Evolutionary conservation across 179 eudicot genomes (phyloP).

Genomic region (Dionaea muscipula): DNA sequence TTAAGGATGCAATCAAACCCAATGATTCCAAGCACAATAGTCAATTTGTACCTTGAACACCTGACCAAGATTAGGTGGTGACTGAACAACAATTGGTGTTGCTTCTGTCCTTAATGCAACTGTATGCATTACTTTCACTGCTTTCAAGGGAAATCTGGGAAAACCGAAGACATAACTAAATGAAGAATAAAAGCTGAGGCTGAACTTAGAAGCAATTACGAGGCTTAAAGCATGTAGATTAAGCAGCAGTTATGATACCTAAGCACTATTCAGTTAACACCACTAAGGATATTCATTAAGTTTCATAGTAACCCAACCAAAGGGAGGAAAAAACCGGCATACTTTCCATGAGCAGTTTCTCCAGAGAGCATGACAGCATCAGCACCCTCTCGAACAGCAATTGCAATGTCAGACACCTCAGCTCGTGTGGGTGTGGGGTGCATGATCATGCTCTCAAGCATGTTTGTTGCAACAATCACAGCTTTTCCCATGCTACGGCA

Average conservation of each 20-base stretch:
- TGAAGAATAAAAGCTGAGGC: neutral
- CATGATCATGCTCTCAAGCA: constrained; percentile 80
- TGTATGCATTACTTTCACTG: constrained; percentile 83
- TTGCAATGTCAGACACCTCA: constrained; percentile 77
- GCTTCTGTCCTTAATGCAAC: constrained; percentile 69
- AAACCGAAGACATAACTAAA: constrained; percentile 1
- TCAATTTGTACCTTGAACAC: constrained; percentile 51
- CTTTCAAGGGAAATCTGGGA: constrained; percentile 78
- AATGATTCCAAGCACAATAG: neutral
- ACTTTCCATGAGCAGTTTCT: constrained; percentile 87
- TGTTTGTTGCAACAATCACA: constrained; percentile 75
- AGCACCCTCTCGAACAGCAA: constrained; percentile 77
- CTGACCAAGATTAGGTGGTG: constrained; percentile 55
- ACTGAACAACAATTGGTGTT: constrained; percentile 38
- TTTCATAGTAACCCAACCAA: neutral
- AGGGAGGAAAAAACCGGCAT: constrained; percentile 13
- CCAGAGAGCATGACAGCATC: constrained; percentile 87
- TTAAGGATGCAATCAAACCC: neutral
- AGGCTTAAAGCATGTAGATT: neutral
- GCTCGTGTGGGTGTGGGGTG: constrained; percentile 82
- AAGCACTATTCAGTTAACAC: neutral
- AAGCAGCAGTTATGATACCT: neutral
- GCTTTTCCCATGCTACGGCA: constrained; percentile 85
- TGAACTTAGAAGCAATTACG: neutral
- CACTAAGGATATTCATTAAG: too few species aligned